These are phyloP conservation scores for Thalassiosira hispida DNA, from an alignment of 352 stramenopile genomes.

Conservation along the genomic window DNA sequence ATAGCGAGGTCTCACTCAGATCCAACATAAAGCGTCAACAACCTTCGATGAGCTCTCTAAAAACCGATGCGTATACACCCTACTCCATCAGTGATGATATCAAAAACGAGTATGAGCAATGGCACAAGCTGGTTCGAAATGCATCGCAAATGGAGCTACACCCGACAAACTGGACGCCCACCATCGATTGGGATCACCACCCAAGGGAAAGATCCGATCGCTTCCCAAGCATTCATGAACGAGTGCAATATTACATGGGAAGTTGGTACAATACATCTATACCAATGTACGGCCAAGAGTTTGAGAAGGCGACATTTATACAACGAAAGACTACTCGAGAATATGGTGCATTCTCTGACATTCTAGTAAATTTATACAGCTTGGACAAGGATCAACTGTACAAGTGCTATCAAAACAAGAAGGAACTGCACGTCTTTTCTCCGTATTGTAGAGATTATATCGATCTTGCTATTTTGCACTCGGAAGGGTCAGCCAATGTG, in stretches of 20 bases:
- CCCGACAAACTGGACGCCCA: constrained; percentile 38
- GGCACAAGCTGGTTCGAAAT: constrained; percentile 41
- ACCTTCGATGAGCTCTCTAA: not conserved
- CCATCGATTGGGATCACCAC: constrained; percentile 45
- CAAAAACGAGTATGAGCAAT: constrained; percentile 52
- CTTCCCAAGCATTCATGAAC: constrained; percentile 46
- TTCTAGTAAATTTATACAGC: constrained; percentile 58
- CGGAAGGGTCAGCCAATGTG: constrained; percentile 49
- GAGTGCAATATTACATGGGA: constrained; percentile 66
- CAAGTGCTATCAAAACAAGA: constrained; percentile 55
- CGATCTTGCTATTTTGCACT: constrained; percentile 62
- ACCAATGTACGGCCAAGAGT: constrained; percentile 48
- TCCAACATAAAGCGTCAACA: not conserved
- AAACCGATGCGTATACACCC: not conserved
- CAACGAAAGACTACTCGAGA: constrained; percentile 54
- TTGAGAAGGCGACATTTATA: constrained; percentile 47
- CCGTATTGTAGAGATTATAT: constrained; percentile 65
- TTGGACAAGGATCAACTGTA: constrained; percentile 34
- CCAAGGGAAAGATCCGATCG: constrained; percentile 36
- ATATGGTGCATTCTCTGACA: constrained; percentile 48
- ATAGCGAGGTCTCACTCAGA: not conserved
- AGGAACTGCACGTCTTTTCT: constrained; percentile 47
- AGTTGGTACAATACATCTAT: constrained; percentile 52
- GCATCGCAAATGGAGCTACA: constrained; percentile 45
- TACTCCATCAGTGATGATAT: constrained; percentile 26